Conservation (phyloP, 495 filamentous ascomycete genomes). For the Lasiosphaeria hispida region DNA sequence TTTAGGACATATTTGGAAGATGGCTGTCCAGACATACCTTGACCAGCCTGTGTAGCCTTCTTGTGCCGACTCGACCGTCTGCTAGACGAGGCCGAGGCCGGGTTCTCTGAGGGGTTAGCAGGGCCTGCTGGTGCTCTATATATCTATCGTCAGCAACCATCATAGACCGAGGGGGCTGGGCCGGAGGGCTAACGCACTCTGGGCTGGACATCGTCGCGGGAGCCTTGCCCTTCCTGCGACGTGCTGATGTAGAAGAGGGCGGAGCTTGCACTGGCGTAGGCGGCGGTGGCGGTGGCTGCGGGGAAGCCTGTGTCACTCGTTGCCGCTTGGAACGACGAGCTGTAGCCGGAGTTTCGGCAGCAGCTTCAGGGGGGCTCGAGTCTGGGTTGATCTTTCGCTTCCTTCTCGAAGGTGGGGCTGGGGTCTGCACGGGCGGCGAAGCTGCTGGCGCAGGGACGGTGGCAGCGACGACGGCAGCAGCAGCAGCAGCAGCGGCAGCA, state of each 20-base stretch:
- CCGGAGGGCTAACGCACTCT: constrained; percentile 52
- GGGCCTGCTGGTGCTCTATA: constrained; percentile 36
- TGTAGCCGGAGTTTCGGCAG: constrained; percentile 33
- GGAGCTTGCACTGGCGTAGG: constrained; percentile 20
- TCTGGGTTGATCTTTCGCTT: constrained; percentile 42
- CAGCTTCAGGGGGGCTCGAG: constrained; percentile 27
- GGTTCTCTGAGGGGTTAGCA: constrained; percentile 27
- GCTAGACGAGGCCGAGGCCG: constrained; percentile 54
- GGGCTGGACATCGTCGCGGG: constrained; percentile 77
- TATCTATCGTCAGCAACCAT: constrained; percentile 15
- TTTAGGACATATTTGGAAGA: constrained; percentile 9
- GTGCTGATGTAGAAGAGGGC: constrained; percentile 43
- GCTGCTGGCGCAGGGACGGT: constrained; percentile 25
- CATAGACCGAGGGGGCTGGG: background rate
- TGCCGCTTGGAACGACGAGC: constrained; percentile 56
- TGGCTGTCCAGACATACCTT: constrained; percentile 18
- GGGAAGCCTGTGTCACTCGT: constrained; percentile 34
- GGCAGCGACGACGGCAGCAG: constrained; percentile 15
- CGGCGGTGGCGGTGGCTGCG: constrained; percentile 23
- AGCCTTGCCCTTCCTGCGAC: constrained; percentile 62
- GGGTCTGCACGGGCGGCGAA: constrained; percentile 43
- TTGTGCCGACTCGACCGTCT: constrained; percentile 67
- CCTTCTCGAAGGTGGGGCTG: constrained; percentile 26
- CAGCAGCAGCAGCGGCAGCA: constrained; percentile 34
- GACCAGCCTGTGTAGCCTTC: constrained; percentile 48